A percentile compares a stretch with the other conserved stretches of the same genome.
phyloP scores from a whole-genome alignment of 1,284 basidiomycete species.

The Takashimella koratensis region DNA sequence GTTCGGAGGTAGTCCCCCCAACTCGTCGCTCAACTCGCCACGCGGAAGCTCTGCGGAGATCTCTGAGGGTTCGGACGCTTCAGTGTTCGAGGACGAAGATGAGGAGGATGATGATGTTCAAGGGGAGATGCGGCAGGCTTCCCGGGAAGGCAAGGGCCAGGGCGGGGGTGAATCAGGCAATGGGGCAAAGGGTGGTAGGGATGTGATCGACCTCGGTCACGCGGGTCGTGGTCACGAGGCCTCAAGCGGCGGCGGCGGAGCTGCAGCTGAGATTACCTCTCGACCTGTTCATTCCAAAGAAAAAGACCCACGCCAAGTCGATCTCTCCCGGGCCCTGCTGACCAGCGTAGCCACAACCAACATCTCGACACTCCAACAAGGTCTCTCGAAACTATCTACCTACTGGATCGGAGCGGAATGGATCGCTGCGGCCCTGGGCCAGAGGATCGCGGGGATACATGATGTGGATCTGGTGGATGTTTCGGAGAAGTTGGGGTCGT shows the following conservation, averaged over 20 bases:
- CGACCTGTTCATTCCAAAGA: too few species aligned
- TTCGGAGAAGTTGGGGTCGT: slow-evolving; percentile 24
- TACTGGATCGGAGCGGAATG: slow-evolving; percentile 29
- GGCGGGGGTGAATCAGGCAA: neutral
- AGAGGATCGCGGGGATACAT: slow-evolving; percentile 22
- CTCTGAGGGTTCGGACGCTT: neutral
- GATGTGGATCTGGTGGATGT: slow-evolving; percentile 25
- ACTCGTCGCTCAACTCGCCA: neutral
- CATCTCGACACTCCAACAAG: slow-evolving; percentile 22
- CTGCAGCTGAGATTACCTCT: too few species aligned
- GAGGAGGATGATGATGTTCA: neutral
- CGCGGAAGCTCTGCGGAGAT: neutral
- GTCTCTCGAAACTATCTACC: slow-evolving; percentile 18
- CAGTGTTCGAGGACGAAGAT: neutral
- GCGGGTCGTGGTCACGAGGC: neutral
- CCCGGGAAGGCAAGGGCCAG: neutral
- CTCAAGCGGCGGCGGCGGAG: neutral
- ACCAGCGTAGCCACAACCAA: slow-evolving; percentile 16
- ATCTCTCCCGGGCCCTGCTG: slow-evolving; percentile 19
- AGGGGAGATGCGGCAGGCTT: too few species aligned
- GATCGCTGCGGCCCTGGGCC: slow-evolving; percentile 22
- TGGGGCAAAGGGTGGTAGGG: neutral
- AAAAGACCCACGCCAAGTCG: neutral
- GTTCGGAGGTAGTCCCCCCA: neutral
- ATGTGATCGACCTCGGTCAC: neutral